phyloP scores from a whole-genome alignment of 371 early-diverging fungal genomes.

The Paraphysoderma sedebokerense region DNA sequence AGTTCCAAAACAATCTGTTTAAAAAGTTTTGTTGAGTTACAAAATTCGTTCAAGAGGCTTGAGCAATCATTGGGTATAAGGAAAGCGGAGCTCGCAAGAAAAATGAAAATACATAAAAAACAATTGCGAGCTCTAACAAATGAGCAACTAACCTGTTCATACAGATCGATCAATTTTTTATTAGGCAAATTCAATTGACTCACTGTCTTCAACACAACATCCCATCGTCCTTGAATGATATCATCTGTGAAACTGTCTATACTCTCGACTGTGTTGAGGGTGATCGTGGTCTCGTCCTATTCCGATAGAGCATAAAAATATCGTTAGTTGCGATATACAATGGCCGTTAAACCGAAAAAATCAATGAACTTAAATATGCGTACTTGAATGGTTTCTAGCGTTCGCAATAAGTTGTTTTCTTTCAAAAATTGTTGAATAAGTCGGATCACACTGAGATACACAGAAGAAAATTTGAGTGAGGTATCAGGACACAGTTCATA shows the following conservation, averaged over 20 bases:
- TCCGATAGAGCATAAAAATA: neutral
- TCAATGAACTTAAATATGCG: neutral
- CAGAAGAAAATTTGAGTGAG: neutral
- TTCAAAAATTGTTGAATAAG: constrained; percentile 79
- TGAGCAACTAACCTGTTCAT: constrained; percentile 57
- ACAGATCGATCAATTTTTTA: constrained; percentile 55
- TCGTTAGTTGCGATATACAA: neutral
- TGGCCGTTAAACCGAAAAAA: neutral
- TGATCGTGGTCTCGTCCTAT: constrained; percentile 56
- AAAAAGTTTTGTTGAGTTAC: too few relatives aligned
- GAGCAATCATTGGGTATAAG: too few relatives aligned
- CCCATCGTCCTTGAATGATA: constrained; percentile 70
- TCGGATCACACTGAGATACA: constrained; percentile 45
- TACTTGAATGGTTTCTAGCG: constrained; percentile 52
- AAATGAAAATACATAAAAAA: too few relatives aligned
- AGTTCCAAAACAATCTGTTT: constrained; percentile 76
- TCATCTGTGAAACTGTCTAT: constrained; percentile 44
- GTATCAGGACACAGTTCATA: neutral
- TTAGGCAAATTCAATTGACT: constrained; percentile 43
- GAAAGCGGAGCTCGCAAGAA: too few relatives aligned
- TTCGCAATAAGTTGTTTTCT: constrained; percentile 60
- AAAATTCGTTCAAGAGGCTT: too few relatives aligned
- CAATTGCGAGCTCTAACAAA: too few relatives aligned
- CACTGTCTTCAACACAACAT: constrained; percentile 55
- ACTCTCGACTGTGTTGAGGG: constrained; percentile 67